phyloP scores from a whole-genome alignment of 2,329 filamentous ascomycete species.

The Hymenoscyphus infarciens region DNA sequence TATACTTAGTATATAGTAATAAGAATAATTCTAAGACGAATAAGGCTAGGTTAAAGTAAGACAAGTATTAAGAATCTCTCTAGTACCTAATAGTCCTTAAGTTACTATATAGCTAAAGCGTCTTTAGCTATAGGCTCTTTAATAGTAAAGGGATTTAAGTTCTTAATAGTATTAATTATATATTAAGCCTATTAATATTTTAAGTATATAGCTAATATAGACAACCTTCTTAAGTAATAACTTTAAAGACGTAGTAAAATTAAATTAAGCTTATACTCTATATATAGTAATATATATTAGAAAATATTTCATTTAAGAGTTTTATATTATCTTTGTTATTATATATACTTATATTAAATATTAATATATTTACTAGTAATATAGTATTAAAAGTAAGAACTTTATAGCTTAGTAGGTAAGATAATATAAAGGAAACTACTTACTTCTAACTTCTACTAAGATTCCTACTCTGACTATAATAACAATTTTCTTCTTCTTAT shows the following conservation, averaged over 20 bases:
- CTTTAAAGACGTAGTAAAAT: constrained; percentile 69
- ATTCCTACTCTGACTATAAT: constrained; percentile 93
- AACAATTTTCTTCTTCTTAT: constrained; percentile 90
- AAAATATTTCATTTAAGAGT: constrained; percentile 90
- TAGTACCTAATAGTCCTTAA: constrained; percentile 55
- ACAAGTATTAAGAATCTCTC: constrained; percentile 17
- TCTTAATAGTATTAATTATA: constrained; percentile 68
- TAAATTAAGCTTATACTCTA: constrained; percentile 55
- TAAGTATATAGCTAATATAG: constrained; percentile 87
- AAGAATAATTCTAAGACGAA: constrained; percentile 8
- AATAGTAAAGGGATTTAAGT: constrained; percentile 72
- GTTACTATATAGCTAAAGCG: constrained; percentile 87
- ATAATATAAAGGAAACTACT: constrained; percentile 33
- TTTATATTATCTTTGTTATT: constrained; percentile 81
- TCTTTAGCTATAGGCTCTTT: constrained; percentile 46
- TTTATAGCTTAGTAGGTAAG: constrained; percentile 15
- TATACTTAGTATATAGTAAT: constrained; percentile 8
- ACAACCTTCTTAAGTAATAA: constrained; percentile 77
- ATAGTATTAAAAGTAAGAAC: constrained; percentile 19
- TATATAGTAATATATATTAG: constrained; percentile 74
- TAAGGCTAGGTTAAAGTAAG: constrained; percentile 17
- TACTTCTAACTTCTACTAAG: constrained; percentile 86
- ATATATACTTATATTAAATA: constrained; percentile 80
- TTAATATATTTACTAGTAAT: constrained; percentile 52
- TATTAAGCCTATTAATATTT: constrained; percentile 92